Evolutionary conservation across 2,329 filamentous ascomycete genomes (phyloP).

Genomic region (Alternaria gaisen): DNA sequence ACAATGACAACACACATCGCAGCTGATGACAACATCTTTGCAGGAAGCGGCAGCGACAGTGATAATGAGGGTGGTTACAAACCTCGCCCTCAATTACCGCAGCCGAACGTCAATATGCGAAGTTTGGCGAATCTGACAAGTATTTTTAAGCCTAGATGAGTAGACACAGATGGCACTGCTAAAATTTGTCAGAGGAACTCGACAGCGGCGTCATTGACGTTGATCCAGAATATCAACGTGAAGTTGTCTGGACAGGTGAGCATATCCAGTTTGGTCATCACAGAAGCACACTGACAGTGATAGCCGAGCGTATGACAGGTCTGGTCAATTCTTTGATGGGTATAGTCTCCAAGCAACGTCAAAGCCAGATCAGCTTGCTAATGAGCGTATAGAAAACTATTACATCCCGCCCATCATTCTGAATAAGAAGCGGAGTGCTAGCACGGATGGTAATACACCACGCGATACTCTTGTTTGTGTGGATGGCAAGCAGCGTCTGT

Average conservation of each 20-base stretch:
- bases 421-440: conserved; percentile 44
- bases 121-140: conserved; percentile 36
- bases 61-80: conserved; percentile 26
- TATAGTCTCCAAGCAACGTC: conserved; percentile 11
- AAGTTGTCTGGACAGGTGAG: conserved; percentile 55
- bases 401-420: conserved; percentile 61
- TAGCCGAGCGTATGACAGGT: conserved; percentile 46
- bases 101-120: conserved; percentile 29
- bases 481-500: conserved; percentile 58
- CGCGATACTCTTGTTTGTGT: conserved; percentile 26
- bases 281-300: conserved; percentile 5
- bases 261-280: background rate
- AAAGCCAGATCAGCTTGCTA: background rate
- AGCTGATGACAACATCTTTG: conserved; percentile 1
- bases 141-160: conserved; percentile 19
- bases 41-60: conserved; percentile 3
- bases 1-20: background rate
- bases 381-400: conserved; percentile 41
- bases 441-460: conserved; percentile 20
- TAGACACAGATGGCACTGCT: conserved; percentile 1
- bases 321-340: conserved; percentile 49
- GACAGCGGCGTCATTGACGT: conserved; percentile 47
- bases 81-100: conserved; percentile 34
- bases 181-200: conserved; percentile 28
- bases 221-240: conserved; percentile 59